These are phyloP conservation scores for Lanzia echinophila DNA, from an alignment of 2,329 filamentous ascomycete species.

Conservation along the genomic window DNA sequence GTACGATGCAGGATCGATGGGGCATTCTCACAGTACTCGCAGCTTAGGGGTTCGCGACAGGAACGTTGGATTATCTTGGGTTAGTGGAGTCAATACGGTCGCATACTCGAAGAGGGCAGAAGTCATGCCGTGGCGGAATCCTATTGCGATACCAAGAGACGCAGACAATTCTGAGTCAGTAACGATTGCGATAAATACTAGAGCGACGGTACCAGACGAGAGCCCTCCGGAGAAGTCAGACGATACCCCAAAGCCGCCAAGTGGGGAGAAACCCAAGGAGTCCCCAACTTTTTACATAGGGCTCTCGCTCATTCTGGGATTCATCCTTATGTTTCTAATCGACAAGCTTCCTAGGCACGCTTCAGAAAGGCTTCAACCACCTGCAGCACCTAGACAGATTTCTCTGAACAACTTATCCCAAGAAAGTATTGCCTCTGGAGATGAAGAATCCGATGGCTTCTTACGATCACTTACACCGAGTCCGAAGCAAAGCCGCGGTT, in stretches of 20 bases:
- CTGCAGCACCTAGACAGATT: conserved; percentile 72
- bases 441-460: conserved; percentile 52
- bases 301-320: conserved; percentile 77
- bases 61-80: conserved; percentile 18
- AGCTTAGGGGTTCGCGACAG: conserved; percentile 8
- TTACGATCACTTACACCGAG: conserved; percentile 51
- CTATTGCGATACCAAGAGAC: neutral
- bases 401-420: conserved; percentile 74
- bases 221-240: conserved; percentile 3
- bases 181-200: neutral
- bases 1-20: conserved; percentile 48
- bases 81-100: conserved; percentile 15
- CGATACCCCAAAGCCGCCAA: conserved; percentile 1
- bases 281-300: conserved; percentile 73
- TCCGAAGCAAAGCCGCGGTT: conserved; percentile 52
- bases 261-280: conserved; percentile 32
- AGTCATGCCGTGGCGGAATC: neutral
- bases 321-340: conserved; percentile 94
- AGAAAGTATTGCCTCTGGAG: conserved; percentile 38
- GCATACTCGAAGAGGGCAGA: conserved; percentile 11
- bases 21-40: conserved; percentile 21
- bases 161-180: neutral
- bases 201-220: neutral
- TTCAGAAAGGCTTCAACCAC: conserved; percentile 55
- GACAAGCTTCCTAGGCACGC: conserved; percentile 76